A percentile compares a stretch with the other conserved stretches of the same genome.
Evolutionary conservation across 768 basidiomycete genomes (phyloP).

Genomic region (Lactarius tabidus): DNA sequence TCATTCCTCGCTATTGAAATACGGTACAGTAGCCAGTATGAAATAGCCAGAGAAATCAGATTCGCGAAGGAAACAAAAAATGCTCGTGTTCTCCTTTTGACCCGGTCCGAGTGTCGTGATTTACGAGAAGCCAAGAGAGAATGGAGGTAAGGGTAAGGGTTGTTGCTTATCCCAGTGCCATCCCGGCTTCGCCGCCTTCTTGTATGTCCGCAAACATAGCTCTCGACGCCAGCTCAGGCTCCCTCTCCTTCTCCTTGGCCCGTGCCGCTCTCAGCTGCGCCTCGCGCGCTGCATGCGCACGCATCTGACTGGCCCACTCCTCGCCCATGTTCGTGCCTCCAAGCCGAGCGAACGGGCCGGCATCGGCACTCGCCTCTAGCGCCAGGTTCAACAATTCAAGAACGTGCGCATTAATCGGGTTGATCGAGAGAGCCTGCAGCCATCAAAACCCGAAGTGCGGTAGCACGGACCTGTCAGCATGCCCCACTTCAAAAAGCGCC

Average conservation of each 20-base stretch:
- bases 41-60: not conserved
- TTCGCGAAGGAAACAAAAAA: not conserved
- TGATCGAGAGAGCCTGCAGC: constrained; percentile 66
- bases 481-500: constrained; percentile 2
- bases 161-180: constrained; percentile 1
- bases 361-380: constrained; percentile 43
- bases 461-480: constrained; percentile 6
- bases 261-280: constrained; percentile 7
- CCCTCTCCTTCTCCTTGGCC: constrained; percentile 11
- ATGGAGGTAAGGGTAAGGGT: not conserved
- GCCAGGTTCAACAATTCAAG: constrained; percentile 80
- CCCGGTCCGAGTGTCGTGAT: not conserved
- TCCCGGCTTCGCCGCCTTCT: constrained; percentile 16
- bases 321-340: constrained; percentile 7
- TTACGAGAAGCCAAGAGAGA: not conserved
- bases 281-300: constrained; percentile 19
- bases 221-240: not conserved
- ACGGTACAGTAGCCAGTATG: not conserved
- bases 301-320: constrained; percentile 25
- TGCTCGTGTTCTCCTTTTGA: not conserved
- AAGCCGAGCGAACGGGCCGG: constrained; percentile 10
- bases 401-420: constrained; percentile 77
- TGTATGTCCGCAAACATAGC: constrained; percentile 14
- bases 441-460: not conserved
- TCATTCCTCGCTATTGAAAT: not conserved